phyloP scores from a whole-genome alignment of 2,329 filamentous ascomycete species.

The Penicillium oxalicum region DNA sequence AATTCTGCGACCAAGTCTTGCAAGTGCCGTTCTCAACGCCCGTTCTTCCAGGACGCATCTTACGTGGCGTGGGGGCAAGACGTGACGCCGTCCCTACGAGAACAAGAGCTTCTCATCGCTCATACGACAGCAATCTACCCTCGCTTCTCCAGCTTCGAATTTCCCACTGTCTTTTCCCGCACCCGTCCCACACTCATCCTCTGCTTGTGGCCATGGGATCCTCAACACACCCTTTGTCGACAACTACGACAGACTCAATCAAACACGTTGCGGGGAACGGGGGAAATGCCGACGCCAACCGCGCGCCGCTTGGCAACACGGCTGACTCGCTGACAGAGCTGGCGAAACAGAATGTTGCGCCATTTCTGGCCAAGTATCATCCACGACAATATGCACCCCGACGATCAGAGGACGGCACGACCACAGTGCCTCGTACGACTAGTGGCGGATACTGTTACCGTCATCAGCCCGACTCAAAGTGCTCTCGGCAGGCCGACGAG shows the following conservation, averaged over 20 bases:
- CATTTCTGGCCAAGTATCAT: conserved; percentile 87
- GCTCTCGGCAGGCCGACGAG: conserved; percentile 85
- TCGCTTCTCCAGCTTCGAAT: too few relatives aligned
- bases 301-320: conserved; percentile 14
- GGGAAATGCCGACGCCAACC: conserved; percentile 18
- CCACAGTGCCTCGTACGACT: conserved; percentile 40
- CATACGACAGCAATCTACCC: too few relatives aligned
- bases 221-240: background rate
- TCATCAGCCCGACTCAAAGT: conserved; percentile 89
- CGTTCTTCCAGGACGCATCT: too few relatives aligned
- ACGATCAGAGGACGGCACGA: conserved; percentile 38
- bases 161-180: too few relatives aligned
- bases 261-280: background rate
- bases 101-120: too few relatives aligned
- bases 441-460: conserved; percentile 96
- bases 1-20: background rate
- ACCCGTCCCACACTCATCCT: background rate
- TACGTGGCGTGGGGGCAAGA: too few relatives aligned
- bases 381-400: conserved; percentile 80
- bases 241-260: background rate
- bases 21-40: background rate
- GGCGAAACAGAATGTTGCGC: conserved; percentile 71
- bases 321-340: conserved; percentile 49
- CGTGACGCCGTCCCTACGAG: too few relatives aligned
- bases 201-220: background rate